Conservation (phyloP, 805 yeast genomes). For the Yamadazyma sp. region DNA sequence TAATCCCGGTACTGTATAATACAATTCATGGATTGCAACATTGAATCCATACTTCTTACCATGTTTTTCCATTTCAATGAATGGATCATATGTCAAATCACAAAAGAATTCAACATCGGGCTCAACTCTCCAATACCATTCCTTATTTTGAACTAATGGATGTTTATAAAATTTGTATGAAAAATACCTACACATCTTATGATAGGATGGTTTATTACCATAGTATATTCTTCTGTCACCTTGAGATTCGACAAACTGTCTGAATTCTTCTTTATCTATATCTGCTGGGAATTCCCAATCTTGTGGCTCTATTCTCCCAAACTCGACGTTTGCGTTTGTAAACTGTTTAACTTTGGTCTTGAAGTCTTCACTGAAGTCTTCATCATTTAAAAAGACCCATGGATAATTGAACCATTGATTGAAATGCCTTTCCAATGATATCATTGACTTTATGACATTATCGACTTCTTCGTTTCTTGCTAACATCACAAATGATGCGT, state of each 20-base stretch:
- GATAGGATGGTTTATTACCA: slow-evolving; percentile 79
- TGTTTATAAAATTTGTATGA: slow-evolving; percentile 82
- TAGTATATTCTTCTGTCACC: slow-evolving; percentile 84
- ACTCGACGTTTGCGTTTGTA: slow-evolving; percentile 63
- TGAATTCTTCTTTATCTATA: slow-evolving; percentile 40
- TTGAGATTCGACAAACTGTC: slow-evolving; percentile 64
- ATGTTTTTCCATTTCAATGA: slow-evolving; percentile 65
- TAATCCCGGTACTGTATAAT: slow-evolving; percentile 77
- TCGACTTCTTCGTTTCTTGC: slow-evolving; percentile 78
- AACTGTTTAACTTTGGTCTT: slow-evolving; percentile 45
- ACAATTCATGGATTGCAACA: slow-evolving; percentile 71
- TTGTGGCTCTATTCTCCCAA: slow-evolving; percentile 58
- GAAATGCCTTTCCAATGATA: slow-evolving; percentile 78
- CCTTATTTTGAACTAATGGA: slow-evolving; percentile 62
- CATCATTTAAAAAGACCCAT: slow-evolving; percentile 86
- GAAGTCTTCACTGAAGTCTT: slow-evolving; percentile 66
- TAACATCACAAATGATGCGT: slow-evolving; percentile 81
- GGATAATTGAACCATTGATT: slow-evolving; percentile 95
- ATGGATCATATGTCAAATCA: slow-evolving; percentile 90
- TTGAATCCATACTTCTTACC: slow-evolving; percentile 85
- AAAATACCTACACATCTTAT: slow-evolving; percentile 93
- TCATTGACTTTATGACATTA: slow-evolving; percentile 73
- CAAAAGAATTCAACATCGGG: slow-evolving; percentile 90
- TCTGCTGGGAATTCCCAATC: slow-evolving; percentile 65
- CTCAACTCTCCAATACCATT: slow-evolving; percentile 97